These are phyloP conservation scores for Botryotinia narcissicola DNA, from an alignment of 2,329 filamentous ascomycete species.

Conservation along the genomic window DNA sequence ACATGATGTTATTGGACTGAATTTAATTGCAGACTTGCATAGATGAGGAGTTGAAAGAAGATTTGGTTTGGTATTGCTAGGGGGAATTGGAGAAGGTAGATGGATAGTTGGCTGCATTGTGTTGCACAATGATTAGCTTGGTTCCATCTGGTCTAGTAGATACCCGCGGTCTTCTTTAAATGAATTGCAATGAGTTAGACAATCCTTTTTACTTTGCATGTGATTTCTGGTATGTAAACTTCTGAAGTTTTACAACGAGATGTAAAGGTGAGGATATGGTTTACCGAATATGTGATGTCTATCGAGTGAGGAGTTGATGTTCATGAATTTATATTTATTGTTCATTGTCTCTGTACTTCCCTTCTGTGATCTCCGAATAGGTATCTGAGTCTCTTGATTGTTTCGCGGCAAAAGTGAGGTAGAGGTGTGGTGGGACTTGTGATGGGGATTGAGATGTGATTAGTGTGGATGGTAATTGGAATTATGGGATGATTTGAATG, in stretches of 20 bases:
- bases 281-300: background rate
- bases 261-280: background rate
- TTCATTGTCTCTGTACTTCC: background rate
- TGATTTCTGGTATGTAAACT: background rate
- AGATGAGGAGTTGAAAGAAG: background rate
- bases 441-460: background rate
- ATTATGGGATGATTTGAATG: background rate
- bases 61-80: background rate
- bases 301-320: background rate
- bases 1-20: background rate
- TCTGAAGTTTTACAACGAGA: background rate
- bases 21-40: background rate
- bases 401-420: background rate
- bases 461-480: background rate
- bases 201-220: background rate
- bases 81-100: background rate
- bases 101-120: background rate
- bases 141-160: conserved; percentile 1
- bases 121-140: background rate
- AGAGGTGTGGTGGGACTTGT: background rate
- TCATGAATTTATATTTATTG: background rate
- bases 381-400: background rate
- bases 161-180: background rate
- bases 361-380: background rate
- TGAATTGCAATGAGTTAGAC: background rate